These are phyloP conservation scores for Trametes polyzona DNA, from an alignment of 1,284 basidiomycete genomes.

Conservation along the genomic window DNA sequence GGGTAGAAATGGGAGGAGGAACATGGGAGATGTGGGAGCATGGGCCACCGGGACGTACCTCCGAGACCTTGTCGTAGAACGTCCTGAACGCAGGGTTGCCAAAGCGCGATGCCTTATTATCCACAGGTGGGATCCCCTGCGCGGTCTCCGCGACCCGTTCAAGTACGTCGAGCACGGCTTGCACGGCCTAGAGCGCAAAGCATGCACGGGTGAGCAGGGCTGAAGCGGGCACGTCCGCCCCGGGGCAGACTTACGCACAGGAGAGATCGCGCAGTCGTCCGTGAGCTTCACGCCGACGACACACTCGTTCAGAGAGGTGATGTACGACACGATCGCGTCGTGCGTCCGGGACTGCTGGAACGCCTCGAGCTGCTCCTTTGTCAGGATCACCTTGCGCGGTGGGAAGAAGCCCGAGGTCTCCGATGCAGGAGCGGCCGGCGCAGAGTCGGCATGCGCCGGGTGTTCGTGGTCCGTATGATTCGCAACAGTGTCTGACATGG, in stretches of 20 bases:
- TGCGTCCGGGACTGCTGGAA: constrained; percentile 83
- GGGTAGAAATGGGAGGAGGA: neutral
- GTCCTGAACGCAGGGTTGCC: constrained; percentile 96
- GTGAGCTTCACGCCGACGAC: constrained; percentile 81
- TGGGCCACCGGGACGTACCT: constrained; percentile 49
- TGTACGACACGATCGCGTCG: constrained; percentile 70
- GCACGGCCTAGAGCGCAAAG: constrained; percentile 54
- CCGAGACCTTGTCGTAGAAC: constrained; percentile 84
- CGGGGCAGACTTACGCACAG: constrained; percentile 49
- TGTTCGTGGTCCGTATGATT: neutral
- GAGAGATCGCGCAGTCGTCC: constrained; percentile 59
- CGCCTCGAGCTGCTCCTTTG: constrained; percentile 77
- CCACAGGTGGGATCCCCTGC: constrained; percentile 79
- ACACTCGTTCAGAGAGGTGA: constrained; percentile 78
- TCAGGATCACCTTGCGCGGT: constrained; percentile 80
- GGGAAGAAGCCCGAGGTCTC: constrained; percentile 10
- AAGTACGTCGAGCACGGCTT: constrained; percentile 65
- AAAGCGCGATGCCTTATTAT: constrained; percentile 92
- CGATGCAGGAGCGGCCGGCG: neutral
- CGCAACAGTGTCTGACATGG: constrained; percentile 14
- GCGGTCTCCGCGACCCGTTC: constrained; percentile 72
- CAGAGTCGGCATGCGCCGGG: neutral
- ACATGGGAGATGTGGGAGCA: neutral
- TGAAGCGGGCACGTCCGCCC: too few relatives aligned
- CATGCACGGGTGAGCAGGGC: neutral